A percentile compares a stretch with the other conserved stretches of the same genome.
Conservation (phyloP, 1,139 yeast species). For the Candida tropicalis region DNA sequence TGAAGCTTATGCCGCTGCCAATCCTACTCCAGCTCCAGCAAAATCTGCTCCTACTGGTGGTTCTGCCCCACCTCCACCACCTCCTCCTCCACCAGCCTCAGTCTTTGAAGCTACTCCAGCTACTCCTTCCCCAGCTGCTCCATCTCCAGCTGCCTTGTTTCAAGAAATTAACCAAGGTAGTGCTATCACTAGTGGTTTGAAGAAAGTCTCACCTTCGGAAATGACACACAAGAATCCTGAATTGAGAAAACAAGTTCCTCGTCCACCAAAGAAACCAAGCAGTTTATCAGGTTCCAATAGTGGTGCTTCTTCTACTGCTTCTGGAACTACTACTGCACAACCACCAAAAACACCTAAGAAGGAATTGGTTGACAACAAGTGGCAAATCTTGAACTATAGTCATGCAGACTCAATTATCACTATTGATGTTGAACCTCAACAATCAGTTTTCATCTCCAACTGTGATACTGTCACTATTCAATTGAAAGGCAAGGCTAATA, state of each 20-base stretch:
- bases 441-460: conserved; percentile 85
- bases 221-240: conserved; percentile 95
- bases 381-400: conserved; percentile 85
- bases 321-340: conserved; percentile 17
- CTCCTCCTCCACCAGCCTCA: conserved; percentile 46
- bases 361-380: conserved; percentile 78
- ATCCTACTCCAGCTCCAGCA: conserved; percentile 23
- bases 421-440: conserved; percentile 81
- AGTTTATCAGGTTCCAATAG: conserved; percentile 37
- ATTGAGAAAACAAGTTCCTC: conserved; percentile 62
- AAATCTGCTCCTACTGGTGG: conserved; percentile 25
- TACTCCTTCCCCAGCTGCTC: conserved; percentile 30
- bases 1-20: conserved; percentile 22
- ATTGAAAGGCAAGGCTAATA: conserved; percentile 89
- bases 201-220: conserved; percentile 89
- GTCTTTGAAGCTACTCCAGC: conserved; percentile 40
- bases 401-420: conserved; percentile 55
- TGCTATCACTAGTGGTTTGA: conserved; percentile 77
- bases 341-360: conserved; percentile 58
- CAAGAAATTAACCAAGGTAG: conserved; percentile 90
- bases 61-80: conserved; percentile 79
- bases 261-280: conserved; percentile 78
- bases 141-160: conserved; percentile 86
- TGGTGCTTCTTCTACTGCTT: conserved; percentile 17
- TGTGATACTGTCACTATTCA: conserved; percentile 75